Base-by-base conservation (phyloP, 768 basidiomycete species). In the Psilocybe cubensis region DNA sequence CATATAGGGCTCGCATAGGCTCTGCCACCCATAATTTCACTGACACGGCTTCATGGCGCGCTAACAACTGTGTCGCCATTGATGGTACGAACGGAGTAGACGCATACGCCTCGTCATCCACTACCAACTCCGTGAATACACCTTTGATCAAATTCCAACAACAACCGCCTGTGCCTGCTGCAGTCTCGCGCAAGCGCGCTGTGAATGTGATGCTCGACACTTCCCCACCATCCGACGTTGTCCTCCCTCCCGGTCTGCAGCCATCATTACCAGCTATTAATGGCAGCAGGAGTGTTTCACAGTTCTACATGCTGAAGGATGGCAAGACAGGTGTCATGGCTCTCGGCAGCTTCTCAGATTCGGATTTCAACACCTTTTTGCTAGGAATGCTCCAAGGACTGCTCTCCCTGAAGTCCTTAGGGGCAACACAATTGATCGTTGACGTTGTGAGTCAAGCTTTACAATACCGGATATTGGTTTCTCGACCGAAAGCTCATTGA, bases 341-440 rank as follows among this genome's bases (percentile, higher is more conserved):
- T 10, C 76, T 86, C 11, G 84, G 85, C 18, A 85, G 83, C 67
- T 87, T 86, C 66, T 79, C 80, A 1, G 82, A 79, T 20, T 55
- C 57, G 6, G 68, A 74, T 60, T 81, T 80, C 58, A 66, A 72
- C 44, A 62, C 61, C 3, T 80, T 86, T 58, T 65, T 80, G 51
- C 61, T 70, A 23, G 75, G 77, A 24, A 63, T 87, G 52, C 60
- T 86, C 33, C 66, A 73, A 4, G 85, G 85, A 9, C 65, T 85
- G 59, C 63, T 75, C 27, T 76, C 75, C n/a, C 64, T 88, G 64
- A 84, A 78, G 63, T 67, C 71, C 5, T 59, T 71, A 51, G 85
- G 85, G 27, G 83, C 82, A 8, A 79, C 75, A 2, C 81, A 80
- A 61, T 70, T 87, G 27, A 76, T 88, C 44, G 80, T 87, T 20